These are phyloP conservation scores for Zhuliangozyma parablackwelliae DNA, from an alignment of 1,139 yeast species.

Conservation along the genomic window DNA sequence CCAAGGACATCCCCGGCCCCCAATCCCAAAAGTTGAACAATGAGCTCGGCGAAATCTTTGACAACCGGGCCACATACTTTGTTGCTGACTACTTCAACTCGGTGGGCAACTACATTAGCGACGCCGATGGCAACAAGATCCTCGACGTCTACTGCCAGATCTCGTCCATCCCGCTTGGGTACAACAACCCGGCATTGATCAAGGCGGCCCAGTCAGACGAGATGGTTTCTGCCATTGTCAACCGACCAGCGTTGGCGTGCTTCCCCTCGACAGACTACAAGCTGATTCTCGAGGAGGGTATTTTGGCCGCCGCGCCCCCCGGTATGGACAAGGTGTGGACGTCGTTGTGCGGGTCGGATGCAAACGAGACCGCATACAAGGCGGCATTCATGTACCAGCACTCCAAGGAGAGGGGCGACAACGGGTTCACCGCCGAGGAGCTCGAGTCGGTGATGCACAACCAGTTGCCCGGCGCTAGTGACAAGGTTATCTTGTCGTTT, in stretches of 20 bases:
- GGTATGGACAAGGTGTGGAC: constrained; percentile 66
- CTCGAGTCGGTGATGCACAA: constrained; percentile 61
- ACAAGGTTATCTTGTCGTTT: constrained; percentile 63
- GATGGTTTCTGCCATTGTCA: constrained; percentile 63
- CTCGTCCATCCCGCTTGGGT: constrained; percentile 70
- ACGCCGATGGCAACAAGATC: constrained; percentile 63
- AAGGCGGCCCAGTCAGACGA: constrained; percentile 59
- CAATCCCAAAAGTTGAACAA: constrained; percentile 42
- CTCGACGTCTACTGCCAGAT: constrained; percentile 71
- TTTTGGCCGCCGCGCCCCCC: constrained; percentile 65
- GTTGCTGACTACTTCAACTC: constrained; percentile 64
- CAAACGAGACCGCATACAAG: constrained; percentile 72
- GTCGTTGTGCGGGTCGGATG: constrained; percentile 69
- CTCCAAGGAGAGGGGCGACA: constrained; percentile 51
- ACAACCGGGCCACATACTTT: constrained; percentile 65
- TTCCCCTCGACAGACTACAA: constrained; percentile 60
- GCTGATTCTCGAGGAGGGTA: constrained; percentile 49
- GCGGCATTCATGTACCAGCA: constrained; percentile 77
- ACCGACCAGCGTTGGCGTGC: constrained; percentile 74
- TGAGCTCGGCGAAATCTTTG: constrained; percentile 54
- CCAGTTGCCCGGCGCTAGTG: constrained; percentile 63
- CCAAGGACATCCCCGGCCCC: constrained; percentile 60
- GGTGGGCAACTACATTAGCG: constrained; percentile 65
- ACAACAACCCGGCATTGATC: constrained; percentile 67
- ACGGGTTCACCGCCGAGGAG: constrained; percentile 54